Percentiles rank a stretch among this genome's conserved stretches.
Conservation (phyloP, 495 filamentous ascomycete genomes). For the Evernia prunastri region DNA sequence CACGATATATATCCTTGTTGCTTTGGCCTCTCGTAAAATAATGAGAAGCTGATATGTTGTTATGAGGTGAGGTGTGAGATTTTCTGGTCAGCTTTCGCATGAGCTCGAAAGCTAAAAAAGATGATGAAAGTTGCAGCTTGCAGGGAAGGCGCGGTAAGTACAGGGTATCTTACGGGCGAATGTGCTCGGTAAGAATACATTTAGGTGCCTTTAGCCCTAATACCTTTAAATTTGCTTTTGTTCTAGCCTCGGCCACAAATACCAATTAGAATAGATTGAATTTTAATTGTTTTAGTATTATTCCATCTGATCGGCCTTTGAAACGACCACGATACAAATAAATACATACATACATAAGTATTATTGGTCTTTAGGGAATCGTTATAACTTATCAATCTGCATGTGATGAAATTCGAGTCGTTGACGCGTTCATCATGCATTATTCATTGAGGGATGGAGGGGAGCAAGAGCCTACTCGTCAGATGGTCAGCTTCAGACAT, state of each 20-base stretch:
- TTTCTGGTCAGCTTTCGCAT: background rate
- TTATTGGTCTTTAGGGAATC: background rate
- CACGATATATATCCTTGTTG: too few relatives aligned
- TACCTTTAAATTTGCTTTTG: too few relatives aligned
- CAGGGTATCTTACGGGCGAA: background rate
- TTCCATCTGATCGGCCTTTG: background rate
- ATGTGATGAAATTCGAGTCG: background rate
- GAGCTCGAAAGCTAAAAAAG: background rate
- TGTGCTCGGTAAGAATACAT: background rate
- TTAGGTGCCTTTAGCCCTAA: too few relatives aligned
- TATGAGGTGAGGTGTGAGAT: too few relatives aligned
- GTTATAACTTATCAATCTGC: background rate
- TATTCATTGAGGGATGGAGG: too few relatives aligned
- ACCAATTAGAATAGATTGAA: too few relatives aligned
- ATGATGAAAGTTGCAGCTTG: too few relatives aligned
- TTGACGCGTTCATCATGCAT: background rate
- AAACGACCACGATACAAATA: background rate
- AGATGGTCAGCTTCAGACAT: background rate
- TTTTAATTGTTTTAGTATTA: background rate
- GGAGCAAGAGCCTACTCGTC: background rate
- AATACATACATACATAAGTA: too few relatives aligned
- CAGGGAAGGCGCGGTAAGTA: constrained; percentile 4
- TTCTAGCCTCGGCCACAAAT: too few relatives aligned
- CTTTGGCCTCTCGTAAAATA: background rate
- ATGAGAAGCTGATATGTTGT: background rate